Conservation (phyloP, 129 eudicot species). For the Flaveria brownii region DNA sequence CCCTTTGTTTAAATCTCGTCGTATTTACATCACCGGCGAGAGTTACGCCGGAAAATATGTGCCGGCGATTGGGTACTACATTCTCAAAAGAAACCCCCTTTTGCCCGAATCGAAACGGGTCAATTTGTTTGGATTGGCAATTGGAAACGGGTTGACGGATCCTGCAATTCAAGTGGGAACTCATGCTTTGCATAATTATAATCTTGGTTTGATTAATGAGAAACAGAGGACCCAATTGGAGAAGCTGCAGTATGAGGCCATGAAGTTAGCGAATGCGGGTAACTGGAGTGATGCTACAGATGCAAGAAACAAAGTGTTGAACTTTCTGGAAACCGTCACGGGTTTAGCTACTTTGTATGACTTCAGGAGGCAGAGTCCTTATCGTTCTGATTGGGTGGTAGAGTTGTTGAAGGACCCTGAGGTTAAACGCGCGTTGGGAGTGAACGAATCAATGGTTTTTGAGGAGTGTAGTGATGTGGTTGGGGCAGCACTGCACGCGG, state of each 20-base stretch:
- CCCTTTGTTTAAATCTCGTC: slow-evolving; percentile 52
- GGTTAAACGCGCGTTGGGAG: slow-evolving; percentile 63
- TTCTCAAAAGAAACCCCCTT: slow-evolving; percentile 50
- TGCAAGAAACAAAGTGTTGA: slow-evolving; percentile 48
- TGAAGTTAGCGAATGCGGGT: slow-evolving; percentile 30
- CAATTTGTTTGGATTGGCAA: slow-evolving; percentile 75
- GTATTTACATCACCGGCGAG: slow-evolving; percentile 81
- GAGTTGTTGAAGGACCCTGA: slow-evolving; percentile 47
- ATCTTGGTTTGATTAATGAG: slow-evolving; percentile 67
- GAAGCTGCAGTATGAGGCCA: slow-evolving; percentile 49
- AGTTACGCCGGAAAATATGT: slow-evolving; percentile 95
- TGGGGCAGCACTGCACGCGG: slow-evolving; percentile 47
- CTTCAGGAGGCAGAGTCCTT: slow-evolving; percentile 58
- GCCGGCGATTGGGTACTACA: slow-evolving; percentile 75
- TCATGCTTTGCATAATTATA: slow-evolving; percentile 69
- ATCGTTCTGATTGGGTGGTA: slow-evolving; percentile 47
- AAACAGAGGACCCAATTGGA: slow-evolving; percentile 67
- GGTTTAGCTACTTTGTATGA: slow-evolving; percentile 84
- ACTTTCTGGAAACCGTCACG: slow-evolving; percentile 50
- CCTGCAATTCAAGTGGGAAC: slow-evolving; percentile 72
- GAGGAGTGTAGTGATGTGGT: slow-evolving; percentile 68
- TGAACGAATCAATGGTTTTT: slow-evolving; percentile 50
- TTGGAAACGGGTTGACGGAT: slow-evolving; percentile 83
- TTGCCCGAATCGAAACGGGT: slow-evolving; percentile 42
- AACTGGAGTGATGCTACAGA: slow-evolving; percentile 74